phyloP scores from a whole-genome alignment of 495 filamentous ascomycete genomes.

The Recurvomyces mirabilis region DNA sequence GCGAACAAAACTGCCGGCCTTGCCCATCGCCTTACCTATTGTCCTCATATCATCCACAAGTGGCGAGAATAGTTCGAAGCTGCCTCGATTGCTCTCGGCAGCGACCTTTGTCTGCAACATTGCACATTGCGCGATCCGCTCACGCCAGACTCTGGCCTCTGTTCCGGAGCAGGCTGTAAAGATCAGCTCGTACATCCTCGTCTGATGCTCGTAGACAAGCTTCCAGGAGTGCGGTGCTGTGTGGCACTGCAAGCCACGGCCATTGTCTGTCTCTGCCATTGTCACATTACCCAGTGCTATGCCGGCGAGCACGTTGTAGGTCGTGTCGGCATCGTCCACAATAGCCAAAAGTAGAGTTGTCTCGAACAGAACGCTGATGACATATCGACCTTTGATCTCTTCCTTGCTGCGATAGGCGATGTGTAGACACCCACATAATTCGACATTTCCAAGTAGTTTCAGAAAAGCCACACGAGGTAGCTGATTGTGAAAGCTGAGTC shows the following conservation, averaged over 20 bases:
- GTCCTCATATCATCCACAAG: slow-evolving; percentile 58
- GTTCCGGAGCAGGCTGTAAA: slow-evolving; percentile 75
- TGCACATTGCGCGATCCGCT: slow-evolving; percentile 37
- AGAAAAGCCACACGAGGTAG: slow-evolving; percentile 45
- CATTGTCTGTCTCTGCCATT: slow-evolving; percentile 69
- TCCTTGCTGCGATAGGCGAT: slow-evolving; percentile 66
- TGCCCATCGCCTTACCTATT: slow-evolving; percentile 62
- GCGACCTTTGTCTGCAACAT: slow-evolving; percentile 31
- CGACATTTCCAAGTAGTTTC: slow-evolving; percentile 68
- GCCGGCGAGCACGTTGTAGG: slow-evolving; percentile 64
- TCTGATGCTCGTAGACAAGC: slow-evolving; percentile 66
- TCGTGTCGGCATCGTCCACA: slow-evolving; percentile 44
- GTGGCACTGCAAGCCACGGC: slow-evolving; percentile 74
- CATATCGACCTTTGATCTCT: slow-evolving; percentile 61
- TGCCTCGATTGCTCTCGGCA: slow-evolving; percentile 35
- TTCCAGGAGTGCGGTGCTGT: slow-evolving; percentile 87
- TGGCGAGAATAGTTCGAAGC: slow-evolving; percentile 45
- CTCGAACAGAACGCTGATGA: slow-evolving; percentile 78
- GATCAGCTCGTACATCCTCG: slow-evolving; percentile 72
- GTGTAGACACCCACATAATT: slow-evolving; percentile 77
- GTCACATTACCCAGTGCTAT: slow-evolving; percentile 58
- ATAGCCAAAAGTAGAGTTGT: slow-evolving; percentile 70
- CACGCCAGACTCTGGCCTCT: slow-evolving; percentile 72
- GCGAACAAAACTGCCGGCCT: slow-evolving; percentile 58
- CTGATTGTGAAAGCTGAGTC: slow-evolving; percentile 59